phyloP scores from a whole-genome alignment of 2,329 filamentous ascomycete species.

The Blumeria hordei region DNA sequence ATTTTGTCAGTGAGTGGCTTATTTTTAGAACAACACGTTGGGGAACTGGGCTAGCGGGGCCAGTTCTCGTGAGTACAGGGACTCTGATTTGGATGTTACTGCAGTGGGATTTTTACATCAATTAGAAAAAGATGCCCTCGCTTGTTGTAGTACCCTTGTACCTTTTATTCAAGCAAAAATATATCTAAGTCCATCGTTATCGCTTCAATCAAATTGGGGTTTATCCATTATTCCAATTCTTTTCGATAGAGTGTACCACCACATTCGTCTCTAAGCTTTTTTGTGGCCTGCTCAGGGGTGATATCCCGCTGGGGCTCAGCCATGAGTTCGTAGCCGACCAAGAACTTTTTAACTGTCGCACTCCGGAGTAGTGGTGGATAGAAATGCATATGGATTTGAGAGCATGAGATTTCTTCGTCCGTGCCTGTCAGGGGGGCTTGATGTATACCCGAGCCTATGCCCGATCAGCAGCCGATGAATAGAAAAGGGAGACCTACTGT shows the following conservation, averaged over 20 bases:
- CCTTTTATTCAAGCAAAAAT: not conserved
- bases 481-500: constrained; percentile 28
- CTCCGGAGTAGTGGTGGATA: constrained; percentile 83
- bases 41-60: constrained; percentile 29
- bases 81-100: constrained; percentile 34
- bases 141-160: not conserved
- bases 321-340: constrained; percentile 91
- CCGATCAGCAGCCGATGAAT: not conserved
- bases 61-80: constrained; percentile 25
- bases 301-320: constrained; percentile 97
- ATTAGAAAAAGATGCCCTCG: constrained; percentile 12
- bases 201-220: too few relatives aligned
- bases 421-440: constrained; percentile 73
- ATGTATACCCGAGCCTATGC: constrained; percentile 64
- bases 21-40: constrained; percentile 53
- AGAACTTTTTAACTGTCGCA: constrained; percentile 82
- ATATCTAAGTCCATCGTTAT: too few relatives aligned
- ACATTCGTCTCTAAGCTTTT: constrained; percentile 41
- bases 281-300: constrained; percentile 83
- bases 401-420: constrained; percentile 61
- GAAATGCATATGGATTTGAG: constrained; percentile 93
- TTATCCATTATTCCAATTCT: constrained; percentile 2
- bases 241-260: constrained; percentile 70
- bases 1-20: constrained; percentile 47
- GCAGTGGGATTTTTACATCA: constrained; percentile 49